These are phyloP conservation scores for Boechera retrofracta DNA, from an alignment of 345 rosid genomes.

Conservation along the genomic window DNA sequence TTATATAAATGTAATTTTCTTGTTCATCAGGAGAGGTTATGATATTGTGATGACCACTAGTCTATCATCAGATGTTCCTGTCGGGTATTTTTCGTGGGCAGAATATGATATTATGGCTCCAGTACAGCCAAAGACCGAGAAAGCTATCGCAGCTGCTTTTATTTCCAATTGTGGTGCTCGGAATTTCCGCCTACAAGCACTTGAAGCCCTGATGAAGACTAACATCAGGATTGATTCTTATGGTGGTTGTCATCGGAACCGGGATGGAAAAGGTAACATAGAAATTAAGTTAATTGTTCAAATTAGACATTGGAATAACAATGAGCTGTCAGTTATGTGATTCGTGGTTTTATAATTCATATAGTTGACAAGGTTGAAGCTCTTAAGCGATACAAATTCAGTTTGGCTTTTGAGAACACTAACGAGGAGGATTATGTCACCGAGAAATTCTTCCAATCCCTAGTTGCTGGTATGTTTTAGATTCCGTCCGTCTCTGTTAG, in stretches of 20 bases:
- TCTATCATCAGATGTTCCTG: slow-evolving; percentile 98
- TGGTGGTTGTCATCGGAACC: slow-evolving; percentile 88
- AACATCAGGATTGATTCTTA: slow-evolving; percentile 79
- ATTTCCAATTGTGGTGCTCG: slow-evolving; percentile 93
- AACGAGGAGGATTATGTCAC: slow-evolving; percentile 99
- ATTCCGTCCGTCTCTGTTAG: not conserved
- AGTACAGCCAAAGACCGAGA: slow-evolving; percentile 78
- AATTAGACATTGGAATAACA: not conserved
- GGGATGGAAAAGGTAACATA: slow-evolving; percentile 69
- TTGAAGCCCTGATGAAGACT: slow-evolving; percentile 66
- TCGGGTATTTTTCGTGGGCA: slow-evolving; percentile 99
- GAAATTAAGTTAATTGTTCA: not conserved
- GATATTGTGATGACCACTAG: slow-evolving; percentile 90
- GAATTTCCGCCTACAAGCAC: slow-evolving; percentile 89
- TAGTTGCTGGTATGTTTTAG: slow-evolving; percentile 77
- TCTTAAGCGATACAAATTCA: slow-evolving; percentile 83
- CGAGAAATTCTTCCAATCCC: slow-evolving; percentile 92
- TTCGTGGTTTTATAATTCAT: slow-evolving; percentile 2
- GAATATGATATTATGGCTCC: slow-evolving; percentile 98
- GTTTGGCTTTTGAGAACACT: slow-evolving; percentile 96
- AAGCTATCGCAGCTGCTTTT: slow-evolving; percentile 92
- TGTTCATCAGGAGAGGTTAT: slow-evolving; percentile 67
- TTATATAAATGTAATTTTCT: not conserved
- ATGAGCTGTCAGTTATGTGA: not conserved
- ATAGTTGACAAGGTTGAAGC: slow-evolving; percentile 91